Evolutionary conservation across 169 alveolate species (phyloP).

Genomic region (Babesia bigemina): DNA sequence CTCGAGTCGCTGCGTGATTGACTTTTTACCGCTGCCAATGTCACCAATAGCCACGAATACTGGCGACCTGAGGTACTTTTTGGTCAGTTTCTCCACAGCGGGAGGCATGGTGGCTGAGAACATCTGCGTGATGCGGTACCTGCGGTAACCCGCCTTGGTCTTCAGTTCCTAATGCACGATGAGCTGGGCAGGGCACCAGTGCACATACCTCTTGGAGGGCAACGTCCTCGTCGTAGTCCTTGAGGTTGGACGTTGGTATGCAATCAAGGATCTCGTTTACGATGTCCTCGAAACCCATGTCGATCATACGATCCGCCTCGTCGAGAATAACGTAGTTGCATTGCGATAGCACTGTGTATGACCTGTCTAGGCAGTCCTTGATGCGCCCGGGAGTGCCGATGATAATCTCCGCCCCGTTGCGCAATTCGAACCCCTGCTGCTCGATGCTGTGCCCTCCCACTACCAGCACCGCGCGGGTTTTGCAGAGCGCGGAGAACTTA

Average conservation of each 20-base stretch:
- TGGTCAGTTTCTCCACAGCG: conserved; percentile 91
- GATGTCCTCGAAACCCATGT: conserved; percentile 95
- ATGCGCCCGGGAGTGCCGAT: conserved; percentile 99
- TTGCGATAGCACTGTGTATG: conserved; percentile 89
- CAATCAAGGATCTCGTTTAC: conserved; percentile 90
- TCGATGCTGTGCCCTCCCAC: conserved; percentile 96
- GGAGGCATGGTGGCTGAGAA: conserved; percentile 97
- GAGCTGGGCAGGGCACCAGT: neutral
- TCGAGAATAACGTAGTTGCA: conserved; percentile 93
- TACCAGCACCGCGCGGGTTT: conserved; percentile 88
- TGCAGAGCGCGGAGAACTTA: conserved; percentile 83
- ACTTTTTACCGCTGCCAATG: conserved; percentile 92
- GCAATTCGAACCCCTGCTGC: conserved; percentile 88
- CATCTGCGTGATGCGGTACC: conserved; percentile 89
- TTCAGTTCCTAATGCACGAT: conserved; percentile 75
- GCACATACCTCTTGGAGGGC: conserved; percentile 80
- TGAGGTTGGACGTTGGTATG: conserved; percentile 85
- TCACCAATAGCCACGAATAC: conserved; percentile 92
- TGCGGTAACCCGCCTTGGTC: conserved; percentile 87
- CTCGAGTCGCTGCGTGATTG: conserved; percentile 90
- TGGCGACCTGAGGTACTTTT: conserved; percentile 88
- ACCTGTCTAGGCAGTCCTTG: conserved; percentile 91
- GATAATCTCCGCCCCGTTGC: conserved; percentile 92
- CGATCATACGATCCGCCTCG: conserved; percentile 98
- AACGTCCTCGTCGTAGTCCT: conserved; percentile 83